Evolutionary conservation across 192 early-diverging fungal species (phyloP).

Genomic region (Umbelopsis isabellina): DNA sequence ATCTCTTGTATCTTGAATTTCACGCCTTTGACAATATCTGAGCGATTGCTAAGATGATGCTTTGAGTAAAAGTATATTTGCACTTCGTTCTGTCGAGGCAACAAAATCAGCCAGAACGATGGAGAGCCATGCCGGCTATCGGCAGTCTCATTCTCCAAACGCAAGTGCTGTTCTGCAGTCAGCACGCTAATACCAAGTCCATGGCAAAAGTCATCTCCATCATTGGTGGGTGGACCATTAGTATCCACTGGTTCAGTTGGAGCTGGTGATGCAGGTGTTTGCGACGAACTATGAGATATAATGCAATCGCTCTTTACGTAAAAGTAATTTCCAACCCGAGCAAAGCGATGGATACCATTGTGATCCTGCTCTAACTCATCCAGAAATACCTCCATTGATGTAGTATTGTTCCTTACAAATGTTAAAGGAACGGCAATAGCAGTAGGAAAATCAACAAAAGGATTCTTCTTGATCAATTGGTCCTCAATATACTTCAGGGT

Average conservation of each 20-base stretch:
- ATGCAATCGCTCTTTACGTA: slow-evolving; percentile 25
- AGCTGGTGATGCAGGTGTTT: neutral
- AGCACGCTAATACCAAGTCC: slow-evolving; percentile 33
- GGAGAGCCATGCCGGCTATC: neutral
- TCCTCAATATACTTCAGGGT: slow-evolving; percentile 51
- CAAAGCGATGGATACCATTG: slow-evolving; percentile 7
- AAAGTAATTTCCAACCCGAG: slow-evolving; percentile 18
- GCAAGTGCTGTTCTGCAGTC: neutral
- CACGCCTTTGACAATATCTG: slow-evolving; percentile 52
- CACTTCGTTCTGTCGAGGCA: slow-evolving; percentile 51
- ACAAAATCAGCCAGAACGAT: slow-evolving; percentile 67
- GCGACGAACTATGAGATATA: neutral
- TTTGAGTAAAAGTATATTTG: slow-evolving; percentile 74
- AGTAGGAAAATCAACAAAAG: slow-evolving; percentile 55
- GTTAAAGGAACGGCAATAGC: slow-evolving; percentile 46
- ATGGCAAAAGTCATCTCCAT: slow-evolving; percentile 28
- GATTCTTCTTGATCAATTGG: slow-evolving; percentile 46
- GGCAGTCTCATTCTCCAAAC: neutral
- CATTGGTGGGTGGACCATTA: neutral
- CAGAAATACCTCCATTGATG: slow-evolving; percentile 22
- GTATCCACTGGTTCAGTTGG: neutral
- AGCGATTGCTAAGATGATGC: slow-evolving; percentile 45
- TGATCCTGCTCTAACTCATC: slow-evolving; percentile 27
- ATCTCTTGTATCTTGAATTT: slow-evolving; percentile 53
- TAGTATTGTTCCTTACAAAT: slow-evolving; percentile 47